These are phyloP conservation scores for Nannochloropsis oceanica DNA, from an alignment of 108 stramenopile species.

Conservation along the genomic window DNA sequence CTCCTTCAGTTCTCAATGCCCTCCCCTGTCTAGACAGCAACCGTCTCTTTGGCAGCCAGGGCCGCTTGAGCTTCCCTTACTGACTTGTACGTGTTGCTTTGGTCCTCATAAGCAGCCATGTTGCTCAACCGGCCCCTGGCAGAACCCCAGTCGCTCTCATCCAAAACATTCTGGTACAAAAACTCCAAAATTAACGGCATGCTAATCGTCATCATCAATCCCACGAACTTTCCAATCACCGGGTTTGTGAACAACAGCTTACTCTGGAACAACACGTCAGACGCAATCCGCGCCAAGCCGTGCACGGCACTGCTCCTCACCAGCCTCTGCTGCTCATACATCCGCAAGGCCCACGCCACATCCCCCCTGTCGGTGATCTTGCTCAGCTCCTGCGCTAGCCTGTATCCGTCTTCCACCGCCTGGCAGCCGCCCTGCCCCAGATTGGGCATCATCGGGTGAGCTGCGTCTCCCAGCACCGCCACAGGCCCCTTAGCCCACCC, in stretches of 20 bases:
- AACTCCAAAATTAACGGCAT: conserved; percentile 58
- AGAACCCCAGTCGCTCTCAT: conserved; percentile 42
- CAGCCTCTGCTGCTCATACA: conserved; percentile 73
- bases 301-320: conserved; percentile 71
- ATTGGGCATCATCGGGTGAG: conserved; percentile 98
- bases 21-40: background rate
- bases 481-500: conserved; percentile 84
- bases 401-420: conserved; percentile 87
- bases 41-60: background rate
- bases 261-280: conserved; percentile 68
- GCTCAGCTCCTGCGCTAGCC: conserved; percentile 68
- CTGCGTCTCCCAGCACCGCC: conserved; percentile 80
- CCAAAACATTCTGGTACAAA: conserved; percentile 60
- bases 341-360: conserved; percentile 54
- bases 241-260: background rate
- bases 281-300: conserved; percentile 70
- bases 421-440: conserved; percentile 93
- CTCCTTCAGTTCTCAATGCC: too few relatives aligned
- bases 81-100: background rate
- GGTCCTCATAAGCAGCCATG: background rate
- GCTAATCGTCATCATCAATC: conserved; percentile 49
- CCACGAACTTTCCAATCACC: conserved; percentile 1
- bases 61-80: background rate
- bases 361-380: conserved; percentile 51
- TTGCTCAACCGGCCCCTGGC: background rate